Evolutionary conservation across 192 early-diverging fungal species (phyloP).

Genomic region (Gaertneriomyces semiglobifer): DNA sequence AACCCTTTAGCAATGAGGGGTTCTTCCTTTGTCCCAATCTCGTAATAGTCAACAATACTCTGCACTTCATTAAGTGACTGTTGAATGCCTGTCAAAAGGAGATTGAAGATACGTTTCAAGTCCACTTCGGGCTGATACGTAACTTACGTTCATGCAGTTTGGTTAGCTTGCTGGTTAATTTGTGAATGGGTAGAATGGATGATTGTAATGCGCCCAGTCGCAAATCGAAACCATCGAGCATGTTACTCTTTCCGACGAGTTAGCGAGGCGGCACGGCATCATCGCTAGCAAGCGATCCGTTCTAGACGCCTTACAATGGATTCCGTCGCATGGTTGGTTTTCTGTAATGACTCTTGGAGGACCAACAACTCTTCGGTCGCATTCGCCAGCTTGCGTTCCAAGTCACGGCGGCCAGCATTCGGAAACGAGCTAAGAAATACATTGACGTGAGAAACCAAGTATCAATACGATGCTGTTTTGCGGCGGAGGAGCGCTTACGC

Average conservation of each 20-base stretch:
- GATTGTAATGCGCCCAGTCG: slow-evolving; percentile 67
- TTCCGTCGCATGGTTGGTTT: neutral
- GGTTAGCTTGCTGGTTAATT: slow-evolving; percentile 69
- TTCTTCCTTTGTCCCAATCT: slow-evolving; percentile 66
- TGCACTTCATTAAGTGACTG: slow-evolving; percentile 57
- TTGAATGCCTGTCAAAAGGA: slow-evolving; percentile 58
- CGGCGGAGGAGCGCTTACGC: too few species aligned
- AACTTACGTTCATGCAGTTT: slow-evolving; percentile 67
- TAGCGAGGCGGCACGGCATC: neutral
- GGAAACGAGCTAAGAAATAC: too few species aligned
- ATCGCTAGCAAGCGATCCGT: neutral
- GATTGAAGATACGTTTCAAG: neutral
- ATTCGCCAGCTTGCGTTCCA: too few species aligned
- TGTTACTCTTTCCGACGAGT: slow-evolving; percentile 47
- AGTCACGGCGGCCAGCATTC: too few species aligned
- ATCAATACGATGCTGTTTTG: too few species aligned
- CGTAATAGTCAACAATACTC: slow-evolving; percentile 63
- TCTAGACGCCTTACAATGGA: neutral
- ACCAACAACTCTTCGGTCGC: too few species aligned
- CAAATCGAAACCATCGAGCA: slow-evolving; percentile 73
- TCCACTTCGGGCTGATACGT: neutral
- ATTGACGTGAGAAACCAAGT: too few species aligned
- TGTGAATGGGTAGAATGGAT: slow-evolving; percentile 78
- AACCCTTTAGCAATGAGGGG: slow-evolving; percentile 64
- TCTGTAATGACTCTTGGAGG: too few species aligned